Base-by-base conservation (phyloP, 257 asterid species). In the Anisodus acutangulus region DNA sequence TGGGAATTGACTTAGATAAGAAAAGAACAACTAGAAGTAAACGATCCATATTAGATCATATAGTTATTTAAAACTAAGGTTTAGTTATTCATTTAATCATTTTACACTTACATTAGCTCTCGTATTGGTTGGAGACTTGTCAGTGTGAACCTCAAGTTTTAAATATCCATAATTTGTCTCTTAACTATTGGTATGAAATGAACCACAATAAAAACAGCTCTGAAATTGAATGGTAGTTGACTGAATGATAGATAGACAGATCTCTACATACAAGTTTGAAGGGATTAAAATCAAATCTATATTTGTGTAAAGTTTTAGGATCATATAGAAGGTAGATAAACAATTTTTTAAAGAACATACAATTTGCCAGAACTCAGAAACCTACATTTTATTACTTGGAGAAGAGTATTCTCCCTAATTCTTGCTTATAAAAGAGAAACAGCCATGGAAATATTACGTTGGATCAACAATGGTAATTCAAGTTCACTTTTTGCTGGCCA, bases 401-500 rank as follows among this genome's bases (percentile, higher is more conserved):
- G 26, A 64, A 64, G 17, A 31, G 37, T 4, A 64, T 22, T 26
- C 7, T 26, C 35, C 70, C 8, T 22, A 22, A 2, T 62, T 22
- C 11, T 63, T 63, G 70, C 70, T 9, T 7, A 41, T 41, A 41
- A 41, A 5, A 41, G 45, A 7, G 26, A 71, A 71, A 71, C 55
- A 41, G 57, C 79, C 57, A 71, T 9, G 57, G 79, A 2, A n/a
- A 43, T 71, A 9, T 71, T 16, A 71, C 17, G 17, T 71, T 43
- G 57, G 37, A 71, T 43, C 57, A 9, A 69, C 13, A 15, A 69
- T 39, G 53, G 78, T 16, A 8, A 39, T 6, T 71, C 57, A n/a
- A 4, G 9, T 35, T 81, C 62, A 81, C 1, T 84, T 74, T 4
- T 53, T 43, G 58, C 83, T 64, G 47, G 83, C n/a, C 59, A 81